Conservation (phyloP, 441 rosid genomes). For the Adansonia madagascariensis region DNA sequence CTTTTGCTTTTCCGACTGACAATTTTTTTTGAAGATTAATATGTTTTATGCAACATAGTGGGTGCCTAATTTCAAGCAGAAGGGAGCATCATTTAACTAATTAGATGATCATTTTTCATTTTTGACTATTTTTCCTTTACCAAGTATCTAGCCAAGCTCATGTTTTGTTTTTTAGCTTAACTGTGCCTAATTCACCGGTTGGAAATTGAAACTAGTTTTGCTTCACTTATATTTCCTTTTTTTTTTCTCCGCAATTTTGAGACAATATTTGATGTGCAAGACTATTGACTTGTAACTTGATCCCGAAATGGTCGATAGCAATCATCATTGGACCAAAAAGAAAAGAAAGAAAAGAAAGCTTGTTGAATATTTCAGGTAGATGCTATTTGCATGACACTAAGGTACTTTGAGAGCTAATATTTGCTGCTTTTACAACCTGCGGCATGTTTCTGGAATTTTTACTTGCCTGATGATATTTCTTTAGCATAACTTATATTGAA, state of each 20-base stretch:
- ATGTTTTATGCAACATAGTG: neutral
- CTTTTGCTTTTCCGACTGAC: neutral
- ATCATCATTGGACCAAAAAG: neutral
- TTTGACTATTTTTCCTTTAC: constrained; percentile 3
- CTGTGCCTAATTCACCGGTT: neutral
- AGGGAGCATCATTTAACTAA: neutral
- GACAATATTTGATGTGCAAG: neutral
- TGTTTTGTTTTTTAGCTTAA: neutral
- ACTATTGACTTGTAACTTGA: neutral
- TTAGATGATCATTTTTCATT: neutral
- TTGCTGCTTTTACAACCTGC: neutral
- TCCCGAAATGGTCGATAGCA: neutral
- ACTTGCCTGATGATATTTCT: neutral
- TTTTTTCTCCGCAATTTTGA: neutral
- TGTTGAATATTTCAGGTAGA: neutral
- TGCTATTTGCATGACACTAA: neutral
- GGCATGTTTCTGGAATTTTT: neutral
- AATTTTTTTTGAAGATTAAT: neutral
- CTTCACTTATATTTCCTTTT: neutral
- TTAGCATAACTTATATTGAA: neutral
- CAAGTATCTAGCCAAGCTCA: neutral
- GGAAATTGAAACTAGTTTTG: constrained; percentile 1
- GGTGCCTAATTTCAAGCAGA: neutral
- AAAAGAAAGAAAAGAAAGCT: neutral
- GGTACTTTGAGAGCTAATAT: neutral